Percentiles rank a stretch among this genome's conserved stretches.
Evolutionary conservation across 306 rosid genomes (phyloP).

Genomic region (Vigna radiata): DNA sequence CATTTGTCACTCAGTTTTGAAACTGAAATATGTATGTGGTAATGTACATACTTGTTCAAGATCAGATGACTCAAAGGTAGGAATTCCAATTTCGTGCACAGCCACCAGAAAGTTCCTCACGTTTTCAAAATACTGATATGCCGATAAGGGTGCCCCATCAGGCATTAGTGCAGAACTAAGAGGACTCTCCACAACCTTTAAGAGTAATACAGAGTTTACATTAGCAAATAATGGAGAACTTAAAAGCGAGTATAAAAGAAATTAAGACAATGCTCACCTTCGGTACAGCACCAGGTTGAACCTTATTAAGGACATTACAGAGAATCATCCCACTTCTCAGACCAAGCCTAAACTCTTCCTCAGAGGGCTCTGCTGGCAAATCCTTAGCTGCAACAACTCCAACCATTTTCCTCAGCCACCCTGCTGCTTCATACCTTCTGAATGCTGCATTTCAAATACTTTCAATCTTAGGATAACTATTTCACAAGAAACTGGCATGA

Average conservation of each 20-base stretch:
- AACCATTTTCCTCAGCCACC: slow-evolving; percentile 93
- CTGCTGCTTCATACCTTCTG: slow-evolving; percentile 92
- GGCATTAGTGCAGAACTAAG: slow-evolving; percentile 77
- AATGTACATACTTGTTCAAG: slow-evolving; percentile 76
- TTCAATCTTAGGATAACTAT: slow-evolving; percentile 21
- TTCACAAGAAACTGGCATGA: slow-evolving; percentile 15
- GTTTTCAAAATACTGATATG: slow-evolving; percentile 94
- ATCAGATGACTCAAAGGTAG: slow-evolving; percentile 94
- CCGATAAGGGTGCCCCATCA: slow-evolving; percentile 91
- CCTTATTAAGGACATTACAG: slow-evolving; percentile 84
- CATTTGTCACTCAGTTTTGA: too few species aligned
- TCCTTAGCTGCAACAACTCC: slow-evolving; percentile 98
- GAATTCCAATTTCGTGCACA: slow-evolving; percentile 79
- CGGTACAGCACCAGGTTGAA: slow-evolving; percentile 83
- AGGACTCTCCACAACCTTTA: slow-evolving; percentile 94
- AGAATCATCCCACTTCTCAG: slow-evolving; percentile 93
- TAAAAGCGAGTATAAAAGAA: background rate
- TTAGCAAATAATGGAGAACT: background rate
- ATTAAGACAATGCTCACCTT: slow-evolving; percentile 61
- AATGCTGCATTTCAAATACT: slow-evolving; percentile 59
- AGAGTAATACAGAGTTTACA: background rate
- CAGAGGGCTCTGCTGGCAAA: slow-evolving; percentile 96
- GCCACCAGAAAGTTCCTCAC: slow-evolving; percentile 91
- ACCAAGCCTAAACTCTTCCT: slow-evolving; percentile 96
- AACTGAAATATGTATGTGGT: too few species aligned